Evolutionary conservation across 148 eudicot species (phyloP).

Genomic region (Selenicereus undatus): DNA sequence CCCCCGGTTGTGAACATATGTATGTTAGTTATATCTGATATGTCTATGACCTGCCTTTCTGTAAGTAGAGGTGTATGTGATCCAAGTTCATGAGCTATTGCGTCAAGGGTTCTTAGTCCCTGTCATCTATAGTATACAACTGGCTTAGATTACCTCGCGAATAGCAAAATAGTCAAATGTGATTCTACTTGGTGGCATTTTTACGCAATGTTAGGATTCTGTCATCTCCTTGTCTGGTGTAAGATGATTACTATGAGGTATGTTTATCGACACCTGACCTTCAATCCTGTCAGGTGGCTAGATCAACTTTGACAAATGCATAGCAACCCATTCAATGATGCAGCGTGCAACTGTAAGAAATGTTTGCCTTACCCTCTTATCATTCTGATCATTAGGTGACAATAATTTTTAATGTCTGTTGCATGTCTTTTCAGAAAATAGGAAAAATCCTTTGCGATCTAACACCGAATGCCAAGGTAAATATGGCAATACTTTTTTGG

Average conservation of each 20-base stretch:
- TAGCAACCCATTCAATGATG: slow-evolving; percentile 84
- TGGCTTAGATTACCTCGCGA: too few species aligned
- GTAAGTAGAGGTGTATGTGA: not conserved
- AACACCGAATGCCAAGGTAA: slow-evolving; percentile 79
- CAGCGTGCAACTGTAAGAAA: slow-evolving; percentile 64
- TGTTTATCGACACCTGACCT: slow-evolving; percentile 5
- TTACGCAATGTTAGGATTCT: not conserved
- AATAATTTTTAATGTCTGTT: not conserved
- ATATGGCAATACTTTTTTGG: not conserved
- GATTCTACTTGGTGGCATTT: not conserved
- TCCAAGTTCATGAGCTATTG: too few species aligned
- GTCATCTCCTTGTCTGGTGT: not conserved
- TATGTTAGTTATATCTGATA: not conserved
- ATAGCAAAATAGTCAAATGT: not conserved
- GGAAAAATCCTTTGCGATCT: slow-evolving; percentile 61
- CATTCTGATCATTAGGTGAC: not conserved
- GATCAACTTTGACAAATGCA: slow-evolving; percentile 83
- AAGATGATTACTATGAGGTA: slow-evolving; percentile 5
- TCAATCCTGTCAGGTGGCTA: slow-evolving; percentile 42
- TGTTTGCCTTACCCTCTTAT: not conserved
- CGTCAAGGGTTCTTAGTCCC: not conserved
- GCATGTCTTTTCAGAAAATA: slow-evolving; percentile 45
- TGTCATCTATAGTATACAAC: not conserved
- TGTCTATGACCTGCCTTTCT: not conserved
- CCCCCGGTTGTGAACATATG: not conserved